Percentiles rank a stretch among this genome's conserved stretches.
Conservation (phyloP, 1,284 basidiomycete species). For the Lentinus polychrous region DNA sequence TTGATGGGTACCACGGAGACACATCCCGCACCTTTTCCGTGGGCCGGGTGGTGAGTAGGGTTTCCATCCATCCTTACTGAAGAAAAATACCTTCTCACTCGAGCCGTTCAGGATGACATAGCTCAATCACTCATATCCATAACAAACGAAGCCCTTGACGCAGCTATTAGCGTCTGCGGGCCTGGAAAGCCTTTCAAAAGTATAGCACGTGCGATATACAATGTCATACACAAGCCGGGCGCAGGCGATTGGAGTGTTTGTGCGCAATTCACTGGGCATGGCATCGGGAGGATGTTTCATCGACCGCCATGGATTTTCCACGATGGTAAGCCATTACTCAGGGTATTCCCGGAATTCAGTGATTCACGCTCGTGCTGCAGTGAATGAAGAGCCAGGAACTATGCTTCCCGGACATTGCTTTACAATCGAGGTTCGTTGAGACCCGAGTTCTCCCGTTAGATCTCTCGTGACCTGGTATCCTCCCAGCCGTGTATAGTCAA, state of each 20-base stretch:
- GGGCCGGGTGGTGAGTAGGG: conserved; percentile 62
- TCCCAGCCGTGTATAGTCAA: conserved; percentile 70
- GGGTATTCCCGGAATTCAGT: conserved; percentile 2
- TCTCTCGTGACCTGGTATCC: background rate
- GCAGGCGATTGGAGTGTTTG: conserved; percentile 56
- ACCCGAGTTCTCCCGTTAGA: background rate
- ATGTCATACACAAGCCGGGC: conserved; percentile 27
- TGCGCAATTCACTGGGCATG: conserved; percentile 76
- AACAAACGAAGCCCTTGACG: conserved; percentile 62
- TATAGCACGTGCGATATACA: conserved; percentile 76
- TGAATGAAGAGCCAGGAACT: conserved; percentile 69
- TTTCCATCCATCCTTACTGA: background rate
- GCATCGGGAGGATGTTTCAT: conserved; percentile 83
- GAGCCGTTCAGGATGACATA: conserved; percentile 46
- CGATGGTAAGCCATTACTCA: conserved; percentile 33
- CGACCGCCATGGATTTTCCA: conserved; percentile 82
- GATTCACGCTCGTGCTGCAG: conserved; percentile 29
- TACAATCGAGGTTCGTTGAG: conserved; percentile 66
- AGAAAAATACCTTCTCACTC: background rate
- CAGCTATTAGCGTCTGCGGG: conserved; percentile 71
- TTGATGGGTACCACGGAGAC: conserved; percentile 80
- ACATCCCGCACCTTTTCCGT: conserved; percentile 79
- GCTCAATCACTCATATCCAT: conserved; percentile 58
- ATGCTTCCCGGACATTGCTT: conserved; percentile 86
- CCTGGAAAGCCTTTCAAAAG: conserved; percentile 67